Evolutionary conservation across 2,329 filamentous ascomycete genomes (phyloP), one percentile per base, ranked within the genome.

Genomic region (Trematosphaeria pertusa): DNA sequence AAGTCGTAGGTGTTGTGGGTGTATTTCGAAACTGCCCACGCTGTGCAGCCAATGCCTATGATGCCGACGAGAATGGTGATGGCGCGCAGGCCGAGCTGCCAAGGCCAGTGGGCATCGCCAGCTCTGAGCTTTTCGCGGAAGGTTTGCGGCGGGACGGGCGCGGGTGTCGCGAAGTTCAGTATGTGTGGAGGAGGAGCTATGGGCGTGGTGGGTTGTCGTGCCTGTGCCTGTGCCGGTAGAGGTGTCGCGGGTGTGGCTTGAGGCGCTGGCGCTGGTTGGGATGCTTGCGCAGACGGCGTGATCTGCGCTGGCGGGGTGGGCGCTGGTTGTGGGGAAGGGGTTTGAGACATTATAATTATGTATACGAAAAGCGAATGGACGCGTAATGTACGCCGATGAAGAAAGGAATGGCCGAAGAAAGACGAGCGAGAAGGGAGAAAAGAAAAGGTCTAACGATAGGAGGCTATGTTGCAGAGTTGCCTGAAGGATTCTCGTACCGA

Each of bases 41-140:
- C 67, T 10, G 64, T 43, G 35, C 64, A 66, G 20, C 66, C 66
- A 19, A 69, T 59, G 22, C 70, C 70, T 15, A 71, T 62, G 4
- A 70, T 32, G 35, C 56, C 56, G 3, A 57, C 45, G 17, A 70
- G 28, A 30, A 70, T 41, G 19, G 61, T 39, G 17, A 62, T 26
- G 3, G 45, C 19, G 22, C 58, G 56, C 18, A 71, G 43, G 2
- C 45, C 52, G 14, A 61, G 32, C 45, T 71, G 71, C 58, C 68
- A 71, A 31, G 57, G 51, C 67, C 67, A 70, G 24, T 62, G 54
- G 9, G 57, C 53, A 28, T 70, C 67, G 30, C 43, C 59, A 12
- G 47, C 59, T 19, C 64, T 58, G 40, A 70, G 62, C 31, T 61
- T 56, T 20, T 61, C 48, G 46, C 59, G 62, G 26, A 52, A 56